Percentiles rank a stretch among this genome's conserved stretches.
Evolutionary conservation across 176 grass and related monocot species (phyloP).

Genomic region (Cenchrus fungigraminus): DNA sequence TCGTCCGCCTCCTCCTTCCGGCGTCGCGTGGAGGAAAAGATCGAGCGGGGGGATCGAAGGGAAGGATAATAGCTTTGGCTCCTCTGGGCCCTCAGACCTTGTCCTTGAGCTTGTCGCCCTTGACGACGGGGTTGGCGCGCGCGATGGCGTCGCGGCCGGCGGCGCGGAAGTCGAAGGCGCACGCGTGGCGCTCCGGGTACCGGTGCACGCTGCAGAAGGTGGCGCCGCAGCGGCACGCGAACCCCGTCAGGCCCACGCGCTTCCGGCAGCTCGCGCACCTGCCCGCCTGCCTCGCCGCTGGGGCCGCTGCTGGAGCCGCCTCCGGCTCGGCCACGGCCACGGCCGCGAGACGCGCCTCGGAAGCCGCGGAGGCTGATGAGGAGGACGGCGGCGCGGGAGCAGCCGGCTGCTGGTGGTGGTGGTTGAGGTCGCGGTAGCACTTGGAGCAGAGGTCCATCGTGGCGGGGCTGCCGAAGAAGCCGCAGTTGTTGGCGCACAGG

Average conservation of each 20-base stretch:
- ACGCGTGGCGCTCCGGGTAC: constrained; percentile 53
- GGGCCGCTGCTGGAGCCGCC: background rate
- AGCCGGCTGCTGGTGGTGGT: background rate
- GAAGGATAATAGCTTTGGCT: no score
- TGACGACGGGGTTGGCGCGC: constrained; percentile 51
- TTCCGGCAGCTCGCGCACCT: constrained; percentile 44
- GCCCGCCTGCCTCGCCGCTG: background rate
- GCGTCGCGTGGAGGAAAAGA: background rate
- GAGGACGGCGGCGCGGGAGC: background rate
- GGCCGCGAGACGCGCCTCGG: background rate
- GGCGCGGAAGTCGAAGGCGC: constrained; percentile 54
- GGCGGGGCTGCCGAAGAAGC: constrained; percentile 54
- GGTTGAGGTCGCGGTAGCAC: constrained; percentile 40
- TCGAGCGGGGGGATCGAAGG: no score
- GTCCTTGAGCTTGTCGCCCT: constrained; percentile 50
- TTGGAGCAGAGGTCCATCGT: constrained; percentile 57
- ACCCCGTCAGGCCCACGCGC: constrained; percentile 49
- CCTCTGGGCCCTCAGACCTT: constrained; percentile 20
- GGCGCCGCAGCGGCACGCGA: constrained; percentile 47
- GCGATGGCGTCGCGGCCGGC: constrained; percentile 52
- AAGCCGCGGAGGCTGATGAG: background rate
- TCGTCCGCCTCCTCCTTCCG: background rate
- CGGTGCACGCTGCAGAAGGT: constrained; percentile 53
- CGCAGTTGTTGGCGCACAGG: constrained; percentile 49
- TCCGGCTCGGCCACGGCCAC: background rate